Conservation (phyloP, 2,329 filamentous ascomycete species). For the Cladosporium sp. region DNA sequence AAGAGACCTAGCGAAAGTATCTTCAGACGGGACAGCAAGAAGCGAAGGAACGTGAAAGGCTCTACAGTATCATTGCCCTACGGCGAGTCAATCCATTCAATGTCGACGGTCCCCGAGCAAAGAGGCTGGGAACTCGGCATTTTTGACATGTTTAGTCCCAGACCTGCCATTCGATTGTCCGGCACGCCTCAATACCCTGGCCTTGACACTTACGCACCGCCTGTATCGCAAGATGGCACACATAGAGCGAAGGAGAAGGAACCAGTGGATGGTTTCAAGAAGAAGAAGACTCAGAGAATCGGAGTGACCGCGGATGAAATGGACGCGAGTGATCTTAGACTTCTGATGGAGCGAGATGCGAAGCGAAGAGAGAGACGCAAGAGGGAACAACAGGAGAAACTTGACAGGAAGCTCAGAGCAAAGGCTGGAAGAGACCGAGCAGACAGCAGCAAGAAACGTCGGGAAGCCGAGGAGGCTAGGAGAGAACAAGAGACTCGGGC, state of each 20-base stretch:
- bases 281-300: constrained; percentile 44
- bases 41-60: constrained; percentile 50
- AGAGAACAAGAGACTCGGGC: constrained; percentile 19
- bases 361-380: constrained; percentile 72
- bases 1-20: constrained; percentile 46
- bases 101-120: constrained; percentile 70
- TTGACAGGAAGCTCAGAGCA: constrained; percentile 60
- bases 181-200: constrained; percentile 56
- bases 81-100: constrained; percentile 69
- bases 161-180: constrained; percentile 75
- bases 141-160: constrained; percentile 75
- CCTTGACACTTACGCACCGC: constrained; percentile 26
- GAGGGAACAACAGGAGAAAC: constrained; percentile 60
- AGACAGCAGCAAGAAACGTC: constrained; percentile 28
- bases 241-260: constrained; percentile 31
- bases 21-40: constrained; percentile 62
- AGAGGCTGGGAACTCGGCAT: constrained; percentile 75
- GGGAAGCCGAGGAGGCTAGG: constrained; percentile 52
- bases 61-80: constrained; percentile 73
- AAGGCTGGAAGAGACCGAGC: constrained; percentile 57
- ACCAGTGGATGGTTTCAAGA: constrained; percentile 19
- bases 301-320: constrained; percentile 75
- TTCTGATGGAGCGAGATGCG: constrained; percentile 85
- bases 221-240: constrained; percentile 11
- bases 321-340: constrained; percentile 75